Base-by-base conservation (phyloP, 257 asterid species). In the Solanum okadae region DNA sequence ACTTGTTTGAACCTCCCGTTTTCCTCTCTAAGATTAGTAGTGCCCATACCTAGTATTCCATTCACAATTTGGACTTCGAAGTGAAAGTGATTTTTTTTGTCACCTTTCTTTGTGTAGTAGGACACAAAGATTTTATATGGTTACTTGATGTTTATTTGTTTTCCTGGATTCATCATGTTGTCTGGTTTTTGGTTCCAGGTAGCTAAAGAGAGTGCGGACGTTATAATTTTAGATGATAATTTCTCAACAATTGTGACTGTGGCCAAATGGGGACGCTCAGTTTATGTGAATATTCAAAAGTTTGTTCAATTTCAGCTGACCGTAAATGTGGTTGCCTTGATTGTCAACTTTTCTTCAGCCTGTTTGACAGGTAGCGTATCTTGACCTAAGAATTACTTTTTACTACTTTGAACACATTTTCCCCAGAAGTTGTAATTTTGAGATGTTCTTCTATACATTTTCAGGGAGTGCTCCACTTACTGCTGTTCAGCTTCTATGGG, bases 191-290 rank as follows among this genome's bases (percentile, higher is more conserved):
- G 89, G 49, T 87, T 73, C 85, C 93, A 96, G 99, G 98, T 97
- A 90, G 99, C 99, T 65, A 97, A 97, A 93, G 99, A 97, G 94
- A 97, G 98, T 86, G 98, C 99, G 49, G 99, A 97, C 86, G 98
- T 96, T 87, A 95, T 97, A 87, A 97, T 97, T 90, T 93, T 97
- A 87, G 99, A 97, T 38, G 99, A 96, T 86, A 96, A 97, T 88
- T 97, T 97, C 93, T 96, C 99, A 90, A 96, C 99, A 86, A 96
- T 97, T 65, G 98, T 95, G 23, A 97, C 98, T 16, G 99, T 97
- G 52, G 98, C 98, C 44, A 96, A 88, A 92, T 97, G 99, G 99
- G 98, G 99, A 16, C 98, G 99, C 90, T 97, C 99, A 1, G 99
- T 97, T 72, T 97, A 97, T 23, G 91, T 96, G 37, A 97, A 97